Evolutionary conservation across 768 basidiomycete genomes (phyloP), one percentile per base, ranked within the genome.

Genomic region (Trametes sanguinea): DNA sequence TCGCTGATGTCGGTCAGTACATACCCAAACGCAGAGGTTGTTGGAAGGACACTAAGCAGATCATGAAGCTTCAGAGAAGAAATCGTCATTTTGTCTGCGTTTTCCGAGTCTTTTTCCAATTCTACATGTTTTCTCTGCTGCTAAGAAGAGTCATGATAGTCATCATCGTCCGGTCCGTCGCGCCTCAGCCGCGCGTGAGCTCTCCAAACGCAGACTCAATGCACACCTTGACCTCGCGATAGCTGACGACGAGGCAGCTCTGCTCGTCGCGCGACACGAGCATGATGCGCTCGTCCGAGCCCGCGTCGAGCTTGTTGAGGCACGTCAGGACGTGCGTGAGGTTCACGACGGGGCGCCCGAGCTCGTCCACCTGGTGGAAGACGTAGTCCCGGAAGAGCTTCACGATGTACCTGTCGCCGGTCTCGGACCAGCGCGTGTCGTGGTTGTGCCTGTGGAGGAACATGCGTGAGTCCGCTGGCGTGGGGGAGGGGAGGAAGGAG

Each of bases 301-400:
- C 96, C 7, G 89, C 88, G 72, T 99, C 97, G 53, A 98, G 85
- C 93, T 98, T 99, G 81, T 95, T 98, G 65, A 99, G 77, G 70
- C 92, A 94, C 2, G 89, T 85, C 27, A 99, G 77, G 10, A 99
- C 95, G 76, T 98, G 95, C 0, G 88, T 84, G 62, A 99, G 76
- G 71, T 95, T 95, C 59, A 98, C 80, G 16, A 97, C 85, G 0
- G 97, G 95, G 55, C 89, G 87, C 9, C 94, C 92, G 66, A 85
- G 82, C 70, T 94, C 92, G 65, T 97, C 95, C 44, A 97, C 89
- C 74, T 97, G 95, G 72, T 99, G 97, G 75, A 99, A 99, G 29
- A 99, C 95, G 68, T 92, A 95, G 74, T 99, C 97, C 16, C 97
- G 85, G 83, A 99, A 98, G 48, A 99, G 83, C 80, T 97, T 98